Percentiles rank a stretch among this genome's conserved stretches.
Conservation (phyloP, 2,329 filamentous ascomycete genomes). For the Clarireedia sp. region DNA sequence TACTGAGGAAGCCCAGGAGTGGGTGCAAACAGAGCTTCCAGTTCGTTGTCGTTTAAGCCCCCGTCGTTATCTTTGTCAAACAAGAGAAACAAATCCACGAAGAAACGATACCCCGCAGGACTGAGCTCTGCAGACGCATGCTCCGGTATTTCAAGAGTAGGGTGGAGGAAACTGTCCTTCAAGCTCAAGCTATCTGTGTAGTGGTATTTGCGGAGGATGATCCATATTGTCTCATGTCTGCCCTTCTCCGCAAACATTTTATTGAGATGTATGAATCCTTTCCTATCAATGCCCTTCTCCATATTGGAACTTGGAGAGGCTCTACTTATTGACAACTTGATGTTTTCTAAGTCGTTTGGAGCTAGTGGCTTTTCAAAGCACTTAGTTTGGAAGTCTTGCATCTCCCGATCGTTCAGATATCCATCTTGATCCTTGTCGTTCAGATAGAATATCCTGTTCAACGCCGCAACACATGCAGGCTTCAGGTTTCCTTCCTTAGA, state of each 20-base stretch:
- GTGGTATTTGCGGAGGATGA: conserved; percentile 87
- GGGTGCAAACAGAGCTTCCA: conserved; percentile 81
- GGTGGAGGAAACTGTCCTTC: conserved; percentile 83
- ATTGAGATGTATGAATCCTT: conserved; percentile 83
- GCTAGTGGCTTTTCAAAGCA: conserved; percentile 86
- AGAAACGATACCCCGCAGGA: conserved; percentile 91
- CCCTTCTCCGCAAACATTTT: conserved; percentile 97
- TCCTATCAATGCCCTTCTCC: conserved; percentile 67
- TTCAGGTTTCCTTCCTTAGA: conserved; percentile 88
- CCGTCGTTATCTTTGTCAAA: conserved; percentile 98
- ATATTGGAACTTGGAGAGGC: conserved; percentile 53
- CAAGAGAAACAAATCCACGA: conserved; percentile 89
- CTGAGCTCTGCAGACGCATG: conserved; percentile 90
- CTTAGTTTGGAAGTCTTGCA: conserved; percentile 81
- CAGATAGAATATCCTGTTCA: conserved; percentile 88
- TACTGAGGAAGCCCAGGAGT: conserved; percentile 82
- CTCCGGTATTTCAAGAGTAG: conserved; percentile 88
- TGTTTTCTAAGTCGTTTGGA: conserved; percentile 75
- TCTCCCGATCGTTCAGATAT: conserved; percentile 80
- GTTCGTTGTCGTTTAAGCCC: conserved; percentile 77
- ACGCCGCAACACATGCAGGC: conserved; percentile 75
- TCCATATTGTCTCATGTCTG: conserved; percentile 96
- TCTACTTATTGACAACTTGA: conserved; percentile 79
- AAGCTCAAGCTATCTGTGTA: conserved; percentile 93
- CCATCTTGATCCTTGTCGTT: conserved; percentile 96